Evolutionary conservation across 257 asterid genomes (phyloP).

Genomic region (Salvia miltiorrhiza): DNA sequence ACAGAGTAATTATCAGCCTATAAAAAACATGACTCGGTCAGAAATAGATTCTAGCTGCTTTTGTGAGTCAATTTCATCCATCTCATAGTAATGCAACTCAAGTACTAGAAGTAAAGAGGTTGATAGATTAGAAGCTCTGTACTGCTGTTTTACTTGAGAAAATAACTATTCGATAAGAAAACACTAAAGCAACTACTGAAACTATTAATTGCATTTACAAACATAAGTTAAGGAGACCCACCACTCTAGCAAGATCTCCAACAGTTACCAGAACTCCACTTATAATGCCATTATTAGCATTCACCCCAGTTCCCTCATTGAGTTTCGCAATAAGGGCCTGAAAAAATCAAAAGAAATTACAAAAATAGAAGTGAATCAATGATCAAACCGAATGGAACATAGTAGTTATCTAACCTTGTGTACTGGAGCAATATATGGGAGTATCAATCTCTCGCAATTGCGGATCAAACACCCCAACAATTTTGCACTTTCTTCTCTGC

Average conservation of each 20-base stretch:
- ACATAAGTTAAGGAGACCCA: slow-evolving; percentile 37
- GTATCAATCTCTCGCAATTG: slow-evolving; percentile 88
- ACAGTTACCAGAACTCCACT: slow-evolving; percentile 98
- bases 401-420: slow-evolving; percentile 67
- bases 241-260: slow-evolving; percentile 99
- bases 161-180: background rate
- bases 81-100: slow-evolving; percentile 1
- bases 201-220: background rate
- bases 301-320: slow-evolving; percentile 88
- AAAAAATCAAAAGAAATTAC: slow-evolving; percentile 25
- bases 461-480: slow-evolving; percentile 98
- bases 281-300: slow-evolving; percentile 89
- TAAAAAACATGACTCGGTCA: background rate
- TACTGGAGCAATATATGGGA: slow-evolving; percentile 92
- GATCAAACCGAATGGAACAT: background rate
- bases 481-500: slow-evolving; percentile 99
- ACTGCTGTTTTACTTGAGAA: slow-evolving; percentile 6
- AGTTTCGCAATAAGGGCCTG: slow-evolving; percentile 96
- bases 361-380: slow-evolving; percentile 23
- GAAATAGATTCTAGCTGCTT: background rate
- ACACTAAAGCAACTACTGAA: background rate
- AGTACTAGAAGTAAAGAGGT: background rate
- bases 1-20: background rate
- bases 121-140: background rate
- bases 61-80: background rate